Percentiles rank a stretch among this genome's conserved stretches.
Conservation (phyloP, 805 yeast species). For the Spathaspora boniae region DNA sequence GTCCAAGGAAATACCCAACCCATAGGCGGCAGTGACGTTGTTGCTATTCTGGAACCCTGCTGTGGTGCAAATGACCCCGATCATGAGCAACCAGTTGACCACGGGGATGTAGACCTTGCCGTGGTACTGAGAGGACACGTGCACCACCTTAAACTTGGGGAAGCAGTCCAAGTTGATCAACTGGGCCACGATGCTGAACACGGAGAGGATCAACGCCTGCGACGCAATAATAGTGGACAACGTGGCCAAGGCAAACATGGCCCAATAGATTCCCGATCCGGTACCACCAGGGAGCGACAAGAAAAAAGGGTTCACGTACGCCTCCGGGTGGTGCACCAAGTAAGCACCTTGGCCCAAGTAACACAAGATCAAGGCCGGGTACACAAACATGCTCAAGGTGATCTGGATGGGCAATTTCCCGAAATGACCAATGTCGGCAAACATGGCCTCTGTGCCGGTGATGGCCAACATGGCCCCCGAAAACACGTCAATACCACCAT, state of each 20-base stretch:
- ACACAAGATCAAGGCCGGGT: constrained; percentile 48
- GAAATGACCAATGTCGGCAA: constrained; percentile 60
- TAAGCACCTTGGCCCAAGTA: constrained; percentile 61
- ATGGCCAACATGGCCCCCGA: constrained; percentile 52
- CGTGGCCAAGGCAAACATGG: constrained; percentile 49
- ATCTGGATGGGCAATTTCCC: constrained; percentile 48
- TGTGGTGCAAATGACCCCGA: constrained; percentile 48
- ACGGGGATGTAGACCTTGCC: constrained; percentile 54
- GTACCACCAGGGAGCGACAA: constrained; percentile 49
- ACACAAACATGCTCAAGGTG: constrained; percentile 45
- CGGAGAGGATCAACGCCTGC: constrained; percentile 57
- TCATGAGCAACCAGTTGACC: constrained; percentile 48
- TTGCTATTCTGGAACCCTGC: constrained; percentile 50
- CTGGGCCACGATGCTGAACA: constrained; percentile 50
- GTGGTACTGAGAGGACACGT: constrained; percentile 40
- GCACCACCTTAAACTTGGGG: constrained; percentile 45
- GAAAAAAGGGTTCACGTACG: constrained; percentile 43
- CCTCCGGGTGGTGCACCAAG: constrained; percentile 37
- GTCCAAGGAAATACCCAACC: constrained; percentile 55
- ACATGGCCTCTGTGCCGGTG: constrained; percentile 64
- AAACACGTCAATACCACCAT: constrained; percentile 40
- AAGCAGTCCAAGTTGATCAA: constrained; percentile 53
- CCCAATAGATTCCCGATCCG: constrained; percentile 46
- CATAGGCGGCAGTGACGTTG: constrained; percentile 57
- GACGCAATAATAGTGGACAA: constrained; percentile 57